Evolutionary conservation across 176 grass and related monocot species (phyloP).

Genomic region (Rhipidocladum racemiflorum): DNA sequence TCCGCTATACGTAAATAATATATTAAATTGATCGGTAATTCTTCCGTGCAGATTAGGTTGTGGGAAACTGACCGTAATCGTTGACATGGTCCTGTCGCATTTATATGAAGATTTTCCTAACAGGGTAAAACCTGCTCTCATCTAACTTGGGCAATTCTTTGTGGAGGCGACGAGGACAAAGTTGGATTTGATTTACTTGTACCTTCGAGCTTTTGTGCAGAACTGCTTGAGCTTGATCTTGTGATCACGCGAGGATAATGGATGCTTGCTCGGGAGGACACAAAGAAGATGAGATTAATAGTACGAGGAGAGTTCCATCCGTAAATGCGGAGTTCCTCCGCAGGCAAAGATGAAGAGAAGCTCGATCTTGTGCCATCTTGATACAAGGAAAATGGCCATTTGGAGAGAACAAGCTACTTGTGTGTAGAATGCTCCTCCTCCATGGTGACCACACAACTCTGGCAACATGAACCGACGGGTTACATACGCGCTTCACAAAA

Average conservation of each 20-base stretch:
- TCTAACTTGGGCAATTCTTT: neutral
- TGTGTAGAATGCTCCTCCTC: neutral
- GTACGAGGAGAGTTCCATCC: slow-evolving; percentile 63
- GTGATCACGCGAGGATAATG: slow-evolving; percentile 73
- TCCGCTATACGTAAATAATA: neutral
- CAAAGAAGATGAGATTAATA: slow-evolving; percentile 67
- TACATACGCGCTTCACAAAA: neutral
- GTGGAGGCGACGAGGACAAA: neutral
- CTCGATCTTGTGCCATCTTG: neutral
- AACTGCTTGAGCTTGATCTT: slow-evolving; percentile 76
- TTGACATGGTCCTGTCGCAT: slow-evolving; percentile 61
- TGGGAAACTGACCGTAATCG: slow-evolving; percentile 87
- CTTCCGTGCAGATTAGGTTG: slow-evolving; percentile 64
- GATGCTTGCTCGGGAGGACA: slow-evolving; percentile 68
- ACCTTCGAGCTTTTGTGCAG: slow-evolving; percentile 29
- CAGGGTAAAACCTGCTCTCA: slow-evolving; percentile 46
- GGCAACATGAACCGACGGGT: neutral
- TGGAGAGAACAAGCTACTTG: neutral
- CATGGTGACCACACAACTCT: neutral
- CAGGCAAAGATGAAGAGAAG: slow-evolving; percentile 43
- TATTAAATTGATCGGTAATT: neutral
- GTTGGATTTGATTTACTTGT: neutral
- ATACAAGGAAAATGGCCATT: neutral
- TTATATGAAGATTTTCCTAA: slow-evolving; percentile 93
- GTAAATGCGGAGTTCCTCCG: slow-evolving; percentile 84